These are phyloP conservation scores for Groenewaldozyma tartarivorans DNA, from an alignment of 805 yeast genomes.

Conservation along the genomic window DNA sequence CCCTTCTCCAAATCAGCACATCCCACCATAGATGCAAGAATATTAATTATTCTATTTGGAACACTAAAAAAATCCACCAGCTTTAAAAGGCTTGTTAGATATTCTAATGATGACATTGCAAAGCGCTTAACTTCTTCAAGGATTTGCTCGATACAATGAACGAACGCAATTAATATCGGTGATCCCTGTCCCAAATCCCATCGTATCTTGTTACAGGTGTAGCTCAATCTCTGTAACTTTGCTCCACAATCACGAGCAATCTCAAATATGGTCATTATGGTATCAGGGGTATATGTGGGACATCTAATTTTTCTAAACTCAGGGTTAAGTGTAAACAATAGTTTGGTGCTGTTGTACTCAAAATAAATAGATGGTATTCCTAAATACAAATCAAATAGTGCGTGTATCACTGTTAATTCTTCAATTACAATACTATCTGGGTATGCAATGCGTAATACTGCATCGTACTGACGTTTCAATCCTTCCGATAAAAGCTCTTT, in stretches of 20 bases:
- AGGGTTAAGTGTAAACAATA: too few species aligned
- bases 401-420: background rate
- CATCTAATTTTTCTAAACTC: too few species aligned
- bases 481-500: slow-evolving; percentile 1
- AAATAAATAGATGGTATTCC: slow-evolving; percentile 8
- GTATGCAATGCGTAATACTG: background rate
- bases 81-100: background rate
- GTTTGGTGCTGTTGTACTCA: slow-evolving; percentile 3
- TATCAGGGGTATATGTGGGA: too few species aligned
- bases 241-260: slow-evolving; percentile 9
- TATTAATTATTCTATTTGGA: slow-evolving; percentile 1
- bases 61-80: slow-evolving; percentile 1
- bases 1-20: slow-evolving; percentile 9
- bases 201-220: slow-evolving; percentile 3
- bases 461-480: background rate
- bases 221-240: slow-evolving; percentile 7
- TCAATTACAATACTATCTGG: background rate
- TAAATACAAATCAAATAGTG: slow-evolving; percentile 1
- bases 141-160: slow-evolving; percentile 9
- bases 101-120: too few species aligned
- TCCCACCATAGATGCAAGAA: slow-evolving; percentile 10
- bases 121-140: slow-evolving; percentile 5
- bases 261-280: too few species aligned
- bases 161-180: slow-evolving; percentile 10
- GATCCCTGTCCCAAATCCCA: background rate